Base-by-base conservation (phyloP, 352 stramenopile genomes). In the Phytophthora sp. region DNA sequence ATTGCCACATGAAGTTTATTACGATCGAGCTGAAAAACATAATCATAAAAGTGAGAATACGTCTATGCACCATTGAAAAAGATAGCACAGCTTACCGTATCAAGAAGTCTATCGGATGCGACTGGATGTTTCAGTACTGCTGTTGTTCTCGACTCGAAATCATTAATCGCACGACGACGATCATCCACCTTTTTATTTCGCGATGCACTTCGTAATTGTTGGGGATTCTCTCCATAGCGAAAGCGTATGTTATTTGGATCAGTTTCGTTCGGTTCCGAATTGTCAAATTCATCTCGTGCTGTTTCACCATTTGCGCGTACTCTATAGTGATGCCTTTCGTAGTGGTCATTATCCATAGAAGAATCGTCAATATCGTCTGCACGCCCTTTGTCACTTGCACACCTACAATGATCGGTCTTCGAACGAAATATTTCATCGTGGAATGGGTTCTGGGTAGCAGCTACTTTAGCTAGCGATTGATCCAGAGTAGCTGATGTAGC, bases 1-100 rank as follows among this genome's bases (percentile, higher is more conserved):
- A 71, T 69, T 5, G 57, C 57, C 38, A 73, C 60, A 20, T 62
- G 46, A 55, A 64, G 47, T 18, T 69, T 66, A 5, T 73, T 76
- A n/a, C 42, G 47, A 11, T 77, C 59, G 4, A 71, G 5, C 71
- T 79, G 23, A 2, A 46, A 36, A 66, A 52, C 18, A 46, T 4
- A 51, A 56, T 6, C 23, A 54, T 13, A 30, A 64, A 61, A 42
- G n/a, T 61, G 4, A 63, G 39, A 53, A 42, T 18, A 56, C n/a
- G 20, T n/a, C n/a, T 29, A 23, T 20, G 47, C 31, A 26, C 30
- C 6, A 38, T 11, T 51, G 33, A 4, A 56, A 33, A 44, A 35
- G 23, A 6, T 20, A 42, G 36, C 23, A 21, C 26, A 15, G 44
- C 69, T 24, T 61, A 78, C 71, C 61, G 65, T 26, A 31, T 62